Base-by-base conservation (phyloP, 148 eudicot species). In the Dianthus caryophyllus region DNA sequence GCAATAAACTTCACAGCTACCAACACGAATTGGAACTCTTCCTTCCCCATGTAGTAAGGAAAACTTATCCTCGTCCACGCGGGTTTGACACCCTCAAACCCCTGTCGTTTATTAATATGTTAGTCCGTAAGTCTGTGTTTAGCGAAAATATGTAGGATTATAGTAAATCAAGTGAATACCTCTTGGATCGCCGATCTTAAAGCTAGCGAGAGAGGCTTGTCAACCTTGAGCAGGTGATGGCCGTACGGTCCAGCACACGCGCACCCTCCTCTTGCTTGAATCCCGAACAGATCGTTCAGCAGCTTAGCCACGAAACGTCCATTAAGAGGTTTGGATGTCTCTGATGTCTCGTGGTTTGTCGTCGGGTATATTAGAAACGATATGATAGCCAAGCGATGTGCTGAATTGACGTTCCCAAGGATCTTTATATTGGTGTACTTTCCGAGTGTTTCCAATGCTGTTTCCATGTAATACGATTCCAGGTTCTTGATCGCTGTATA, bases 241-340 rank as follows among this genome's bases (percentile, higher is more conserved):
- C 79, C 85, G 72, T 81, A 81, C 0, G 85, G 85, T 31, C 85
- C 85, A n/a, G 85, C 85, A 66, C 85, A 81, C 58, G 82, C 77
- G 55, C 85, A 81, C 16, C 85, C 85, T 26, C 85, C 85, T 70
- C 85, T 67, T 25, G 76, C 85, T 47, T 81, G 85, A 25, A 81
- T 73, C 0, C 85, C 85, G 58, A 81, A 81, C 73, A 81, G 49
- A 63, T 81, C 85, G 70, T 73, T 81, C 10, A 81, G 80, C 18
- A 81, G 70, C 64, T 78, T 81, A 9, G 77, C 80, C 13, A 82
- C 73, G 30, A 82, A 82, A 15, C 82, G 76, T 2, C 85, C 85
- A 33, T 79, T 68, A 11, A 82, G 78, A 8, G 85, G 82, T 82
- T 30, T 22, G 15, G 14, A 4, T 21, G 12, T 14, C 30, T 66